Base-by-base conservation (phyloP, 441 rosid species). In the Rhodomyrtus psidioides region DNA sequence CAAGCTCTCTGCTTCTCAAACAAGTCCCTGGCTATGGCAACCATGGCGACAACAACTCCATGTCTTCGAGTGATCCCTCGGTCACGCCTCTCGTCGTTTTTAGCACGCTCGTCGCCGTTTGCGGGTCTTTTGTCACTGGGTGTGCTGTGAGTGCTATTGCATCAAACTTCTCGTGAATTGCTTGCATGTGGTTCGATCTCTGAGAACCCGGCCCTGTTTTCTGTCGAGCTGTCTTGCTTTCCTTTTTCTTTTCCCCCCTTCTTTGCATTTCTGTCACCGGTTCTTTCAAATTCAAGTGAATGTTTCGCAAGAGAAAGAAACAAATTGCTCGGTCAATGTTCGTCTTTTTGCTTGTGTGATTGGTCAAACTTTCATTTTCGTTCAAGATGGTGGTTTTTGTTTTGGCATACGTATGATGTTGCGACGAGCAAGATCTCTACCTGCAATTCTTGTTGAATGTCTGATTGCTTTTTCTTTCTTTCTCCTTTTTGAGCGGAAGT, bases 81-180 rank as follows among this genome's bases (percentile, higher is more conserved):
- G 58, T 62, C 84, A 87, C 84, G 24, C 53, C 56, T 30, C 74
- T 16, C 55, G 83, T 84, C 39, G 53, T 87, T 42, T 93, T 90
- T 13, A 89, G 95, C 88, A 91, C 95, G 53, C 88, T 91, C 21
- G 91, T 91, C 2, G 93, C 93, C 51, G 91, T 91, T 3, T 90
- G 92, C 53, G 92, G 92, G 60, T 89, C 93, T 70, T 91, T 92
- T 85, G 86, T 89, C 57, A 89, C 85, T 55, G 97, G 98, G 82
- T 90, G 88, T 86, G 92, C 94, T 49, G 96, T 95, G 86, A 92
- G 94, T 83, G 12, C 24, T 42, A 42, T 74, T 39, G 51, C 53
- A 39, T 42, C 81, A 7, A 42, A 42, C 51, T 74, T 23, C 9
- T 74, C 27, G 51, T 12, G 51, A 74, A 74, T 39, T 74, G 81